Base-by-base conservation (phyloP, 805 yeast genomes). In the Sugiyamaella lignohabitans region DNA sequence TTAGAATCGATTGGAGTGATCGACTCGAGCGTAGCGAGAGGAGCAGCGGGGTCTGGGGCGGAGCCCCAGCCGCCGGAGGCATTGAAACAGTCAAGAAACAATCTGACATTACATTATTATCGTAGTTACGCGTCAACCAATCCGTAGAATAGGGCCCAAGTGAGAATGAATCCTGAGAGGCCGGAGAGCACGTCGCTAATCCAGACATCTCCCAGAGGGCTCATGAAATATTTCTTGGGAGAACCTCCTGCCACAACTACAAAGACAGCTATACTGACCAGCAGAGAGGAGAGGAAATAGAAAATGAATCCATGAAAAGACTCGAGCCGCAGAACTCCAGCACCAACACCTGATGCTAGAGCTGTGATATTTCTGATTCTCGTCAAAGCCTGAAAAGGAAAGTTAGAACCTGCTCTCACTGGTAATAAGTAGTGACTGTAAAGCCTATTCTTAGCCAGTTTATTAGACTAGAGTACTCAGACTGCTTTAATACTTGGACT, bases 91-190 rank as follows among this genome's bases (percentile, higher is more conserved):
- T 8, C 11, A 14, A 27, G 32, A 27, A 8, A 27, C 11, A 14
- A 27, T n/a, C n/a, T n/a, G n/a, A n/a, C n/a, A n/a, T n/a, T n/a
- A n/a, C n/a, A n/a, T n/a, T n/a, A n/a, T n/a, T n/a, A n/a, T n/a
- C 11, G 32, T 27, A 19, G 4, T 39, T 44, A 57, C n/a, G 59
- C 61, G 38, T 55, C 66, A 5, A 75, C 73, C 46, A 76, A 54
- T 1, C 78, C 79, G 54, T 68, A 70, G 14, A 75, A 64, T 49
- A 78, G 63, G 42, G 82, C 76, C 84, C 84, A 78, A 56, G 78
- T 71, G 73, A 78, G 73, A 5, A 75, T 66, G 53, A 66, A 78
- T 38, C 80, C 74, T 10, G 80, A 70, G 24, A 77, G 50, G 34
- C 75, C 78, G 38, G 77, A 60, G 14, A 74, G 65, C 11, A 76